A percentile compares a stretch with the other conserved stretches of the same genome.
phyloP scores from a whole-genome alignment of 305 asterid genomes.

The Fraxinus ornus region DNA sequence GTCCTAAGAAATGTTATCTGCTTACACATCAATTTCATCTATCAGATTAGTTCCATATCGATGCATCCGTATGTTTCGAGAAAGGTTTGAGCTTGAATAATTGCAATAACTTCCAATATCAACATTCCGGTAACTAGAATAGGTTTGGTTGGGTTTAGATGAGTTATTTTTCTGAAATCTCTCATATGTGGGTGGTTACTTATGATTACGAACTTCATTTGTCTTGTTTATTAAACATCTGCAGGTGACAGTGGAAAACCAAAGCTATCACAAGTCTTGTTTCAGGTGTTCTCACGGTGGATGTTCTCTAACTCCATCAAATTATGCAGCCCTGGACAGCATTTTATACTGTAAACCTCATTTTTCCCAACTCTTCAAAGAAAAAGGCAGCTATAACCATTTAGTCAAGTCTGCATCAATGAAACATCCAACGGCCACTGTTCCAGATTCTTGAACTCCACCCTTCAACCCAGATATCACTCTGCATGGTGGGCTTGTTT shows the following conservation, averaged over 20 bases:
- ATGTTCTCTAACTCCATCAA: slow-evolving; percentile 39
- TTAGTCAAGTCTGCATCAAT: slow-evolving; percentile 36
- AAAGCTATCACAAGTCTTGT: slow-evolving; percentile 52
- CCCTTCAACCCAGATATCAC: background rate
- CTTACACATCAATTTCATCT: background rate
- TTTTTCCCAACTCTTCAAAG: slow-evolving; percentile 54
- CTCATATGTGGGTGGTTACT: background rate
- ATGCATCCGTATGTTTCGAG: background rate
- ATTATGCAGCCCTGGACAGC: slow-evolving; percentile 50
- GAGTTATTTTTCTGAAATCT: background rate
- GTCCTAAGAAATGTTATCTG: background rate
- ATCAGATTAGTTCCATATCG: background rate
- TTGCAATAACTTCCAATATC: background rate
- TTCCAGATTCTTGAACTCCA: background rate
- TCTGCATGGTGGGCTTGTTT: background rate
- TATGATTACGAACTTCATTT: background rate
- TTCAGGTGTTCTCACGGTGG: slow-evolving; percentile 54
- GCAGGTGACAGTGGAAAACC: slow-evolving; percentile 53
- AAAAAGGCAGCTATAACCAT: slow-evolving; percentile 53
- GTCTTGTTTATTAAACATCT: background rate
- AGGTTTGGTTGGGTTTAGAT: background rate
- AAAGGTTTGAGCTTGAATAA: background rate
- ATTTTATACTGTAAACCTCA: slow-evolving; percentile 55
- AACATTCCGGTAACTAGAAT: background rate
- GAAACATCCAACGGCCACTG: background rate